Evolutionary conservation across 306 rosid genomes (phyloP), one percentile per base, ranked within the genome.

Genomic region (Cucumis melo): DNA sequence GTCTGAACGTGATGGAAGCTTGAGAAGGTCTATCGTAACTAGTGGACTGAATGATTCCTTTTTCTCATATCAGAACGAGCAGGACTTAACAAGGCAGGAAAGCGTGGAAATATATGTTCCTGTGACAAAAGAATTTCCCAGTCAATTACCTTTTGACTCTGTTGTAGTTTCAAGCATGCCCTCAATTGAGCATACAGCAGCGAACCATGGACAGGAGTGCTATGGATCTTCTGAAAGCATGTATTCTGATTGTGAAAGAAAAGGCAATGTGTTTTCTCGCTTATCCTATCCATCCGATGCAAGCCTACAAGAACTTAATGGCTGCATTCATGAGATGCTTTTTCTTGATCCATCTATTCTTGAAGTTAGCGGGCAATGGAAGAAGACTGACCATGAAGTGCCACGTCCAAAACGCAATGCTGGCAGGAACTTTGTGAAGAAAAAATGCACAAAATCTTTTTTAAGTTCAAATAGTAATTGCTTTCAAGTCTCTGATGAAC

Each of bases 361-460:
- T 83, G 85, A 82, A 77, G 81, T 87, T 80, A 83, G 32, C 19
- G 34, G 3, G 54, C 84, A 81, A 29, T 38, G 61, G 82, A 53
- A 48, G 78, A 63, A 51, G 14, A 81, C 78, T 81, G 80, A 84
- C 80, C 20, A 74, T 17, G 77, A 72, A 65, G 58, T 80, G 57
- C 59, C 42, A 60, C 50, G 56, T 78, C 76, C 68, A 51, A 79
- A 46, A 17, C 27, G 5, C 58, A 61, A 29, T 38, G 58, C 73
- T n/a, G 53, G 72, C 24, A 83, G 82, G 77, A 78, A 65, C 60
- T 58, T 39, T 38, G 80, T 27, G 79, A 54, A 68, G 76, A 77
- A 62, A 82, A 73, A 48, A 78, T 72, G 65, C 66, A 50, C 71
- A 16, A 59, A 32, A 59, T 55, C 75, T 77, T 57, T 67, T 16